A percentile compares a stretch with the other conserved stretches of the same genome.
Conservation (phyloP, 2,329 filamentous ascomycete species). For the Penicillium griseofulvum region DNA sequence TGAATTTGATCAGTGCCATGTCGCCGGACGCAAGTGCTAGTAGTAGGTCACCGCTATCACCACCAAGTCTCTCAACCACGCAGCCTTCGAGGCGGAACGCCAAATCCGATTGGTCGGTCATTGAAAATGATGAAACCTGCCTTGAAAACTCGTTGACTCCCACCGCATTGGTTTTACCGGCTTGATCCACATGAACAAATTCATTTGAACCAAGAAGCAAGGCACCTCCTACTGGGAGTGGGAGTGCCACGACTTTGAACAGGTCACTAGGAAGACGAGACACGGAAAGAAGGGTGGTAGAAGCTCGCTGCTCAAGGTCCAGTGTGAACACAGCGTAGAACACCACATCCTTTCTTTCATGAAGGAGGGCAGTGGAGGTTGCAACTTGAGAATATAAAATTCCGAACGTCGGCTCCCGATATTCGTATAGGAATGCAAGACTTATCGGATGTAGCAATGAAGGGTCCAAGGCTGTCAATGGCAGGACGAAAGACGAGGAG, state of each 20-base stretch:
- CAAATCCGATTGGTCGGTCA: constrained; percentile 82
- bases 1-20: constrained; percentile 74
- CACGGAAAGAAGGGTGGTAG: constrained; percentile 87
- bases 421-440: constrained; percentile 91
- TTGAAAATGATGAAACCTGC: constrained; percentile 75
- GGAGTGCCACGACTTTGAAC: constrained; percentile 75
- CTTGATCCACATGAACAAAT: constrained; percentile 92
- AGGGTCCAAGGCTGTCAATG: constrained; percentile 83
- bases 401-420: constrained; percentile 94
- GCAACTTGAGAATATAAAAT: constrained; percentile 77
- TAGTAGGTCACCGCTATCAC: constrained; percentile 78
- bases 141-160: constrained; percentile 89
- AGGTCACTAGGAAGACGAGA: constrained; percentile 82
- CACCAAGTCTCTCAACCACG: constrained; percentile 70
- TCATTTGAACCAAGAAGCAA: constrained; percentile 85
- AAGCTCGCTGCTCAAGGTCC: constrained; percentile 88
- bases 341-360: constrained; percentile 77
- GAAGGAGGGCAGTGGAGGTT: constrained; percentile 69
- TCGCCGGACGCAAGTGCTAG: constrained; percentile 74
- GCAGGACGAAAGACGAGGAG: constrained; percentile 86
- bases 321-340: constrained; percentile 94
- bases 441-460: constrained; percentile 84
- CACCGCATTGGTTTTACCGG: constrained; percentile 87
- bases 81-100: constrained; percentile 78
- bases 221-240: constrained; percentile 82